phyloP scores from a whole-genome alignment of 768 basidiomycete species.

The Phaeolepiota aurea region DNA sequence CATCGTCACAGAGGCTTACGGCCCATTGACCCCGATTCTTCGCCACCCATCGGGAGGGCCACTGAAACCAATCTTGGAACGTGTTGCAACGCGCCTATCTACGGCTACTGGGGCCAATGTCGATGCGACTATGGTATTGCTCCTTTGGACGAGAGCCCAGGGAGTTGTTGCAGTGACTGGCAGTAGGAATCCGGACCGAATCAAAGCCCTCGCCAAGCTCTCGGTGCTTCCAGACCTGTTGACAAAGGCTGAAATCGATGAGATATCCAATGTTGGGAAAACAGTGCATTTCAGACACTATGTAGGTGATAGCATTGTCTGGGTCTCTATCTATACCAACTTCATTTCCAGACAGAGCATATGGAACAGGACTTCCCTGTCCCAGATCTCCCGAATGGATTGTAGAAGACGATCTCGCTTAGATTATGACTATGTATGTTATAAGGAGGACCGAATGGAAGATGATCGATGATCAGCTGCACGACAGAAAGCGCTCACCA shows the following conservation, averaged over 20 bases:
- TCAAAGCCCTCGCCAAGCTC: constrained; percentile 20
- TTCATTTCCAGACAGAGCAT: constrained; percentile 18
- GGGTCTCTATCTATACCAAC: not conserved
- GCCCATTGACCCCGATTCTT: constrained; percentile 25
- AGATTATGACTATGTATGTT: no score
- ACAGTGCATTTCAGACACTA: constrained; percentile 25
- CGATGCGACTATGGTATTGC: constrained; percentile 15
- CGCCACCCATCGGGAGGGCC: constrained; percentile 29
- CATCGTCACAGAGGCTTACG: constrained; percentile 28
- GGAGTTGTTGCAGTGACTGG: constrained; percentile 23
- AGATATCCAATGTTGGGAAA: constrained; percentile 25
- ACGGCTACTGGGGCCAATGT: constrained; percentile 11
- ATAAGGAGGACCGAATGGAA: no score
- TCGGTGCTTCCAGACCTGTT: constrained; percentile 20
- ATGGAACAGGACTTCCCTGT: constrained; percentile 26
- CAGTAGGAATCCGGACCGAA: constrained; percentile 21
- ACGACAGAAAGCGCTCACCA: no score
- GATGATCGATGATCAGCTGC: no score
- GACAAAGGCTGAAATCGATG: constrained; percentile 19
- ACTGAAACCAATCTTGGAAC: constrained; percentile 25
- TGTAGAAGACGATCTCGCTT: no score
- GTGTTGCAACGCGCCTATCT: constrained; percentile 21
- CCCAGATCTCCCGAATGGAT: constrained; percentile 19
- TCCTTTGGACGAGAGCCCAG: constrained; percentile 24
- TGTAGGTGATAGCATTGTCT: constrained; percentile 12